Conservation (phyloP, 768 basidiomycete genomes). For the Leccinum subgranulosum region DNA sequence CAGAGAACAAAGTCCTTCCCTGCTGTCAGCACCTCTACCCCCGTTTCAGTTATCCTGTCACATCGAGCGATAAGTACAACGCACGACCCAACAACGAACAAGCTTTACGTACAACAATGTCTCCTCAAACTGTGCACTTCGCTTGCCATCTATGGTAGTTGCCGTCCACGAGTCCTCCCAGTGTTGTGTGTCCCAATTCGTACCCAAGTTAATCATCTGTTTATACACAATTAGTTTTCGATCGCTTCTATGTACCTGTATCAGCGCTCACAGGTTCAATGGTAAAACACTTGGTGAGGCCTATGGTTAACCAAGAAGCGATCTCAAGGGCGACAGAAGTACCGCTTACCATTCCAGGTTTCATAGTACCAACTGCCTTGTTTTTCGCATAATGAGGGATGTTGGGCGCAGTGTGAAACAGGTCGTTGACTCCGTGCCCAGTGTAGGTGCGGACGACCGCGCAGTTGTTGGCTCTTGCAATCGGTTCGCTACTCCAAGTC, state of each 20-base stretch:
- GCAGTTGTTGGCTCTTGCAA: constrained; percentile 80
- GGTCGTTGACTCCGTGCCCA: constrained; percentile 84
- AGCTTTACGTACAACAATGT: constrained; percentile 74
- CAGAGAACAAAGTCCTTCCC: constrained; percentile 33
- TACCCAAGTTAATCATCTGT: constrained; percentile 91
- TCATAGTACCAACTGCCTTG: constrained; percentile 91
- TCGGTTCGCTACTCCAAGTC: constrained; percentile 60
- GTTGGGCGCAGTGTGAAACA: constrained; percentile 85
- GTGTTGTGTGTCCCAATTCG: constrained; percentile 70
- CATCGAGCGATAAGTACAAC: constrained; percentile 14
- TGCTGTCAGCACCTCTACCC: constrained; percentile 83
- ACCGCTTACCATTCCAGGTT: constrained; percentile 78
- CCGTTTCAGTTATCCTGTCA: constrained; percentile 83
- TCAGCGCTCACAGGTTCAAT: constrained; percentile 65
- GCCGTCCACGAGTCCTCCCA: constrained; percentile 99
- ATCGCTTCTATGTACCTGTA: constrained; percentile 1
- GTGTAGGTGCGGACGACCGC: constrained; percentile 91
- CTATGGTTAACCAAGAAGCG: constrained; percentile 5
- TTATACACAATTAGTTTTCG: constrained; percentile 9
- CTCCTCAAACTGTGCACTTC: constrained; percentile 97
- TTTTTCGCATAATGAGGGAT: constrained; percentile 95
- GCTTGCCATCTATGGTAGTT: constrained; percentile 85
- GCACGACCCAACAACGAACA: constrained; percentile 1
- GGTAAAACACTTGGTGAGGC: constrained; percentile 54
- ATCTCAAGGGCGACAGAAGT: neutral